Conservation (phyloP, 495 filamentous ascomycete species). For the Xylaria bambusicola region DNA sequence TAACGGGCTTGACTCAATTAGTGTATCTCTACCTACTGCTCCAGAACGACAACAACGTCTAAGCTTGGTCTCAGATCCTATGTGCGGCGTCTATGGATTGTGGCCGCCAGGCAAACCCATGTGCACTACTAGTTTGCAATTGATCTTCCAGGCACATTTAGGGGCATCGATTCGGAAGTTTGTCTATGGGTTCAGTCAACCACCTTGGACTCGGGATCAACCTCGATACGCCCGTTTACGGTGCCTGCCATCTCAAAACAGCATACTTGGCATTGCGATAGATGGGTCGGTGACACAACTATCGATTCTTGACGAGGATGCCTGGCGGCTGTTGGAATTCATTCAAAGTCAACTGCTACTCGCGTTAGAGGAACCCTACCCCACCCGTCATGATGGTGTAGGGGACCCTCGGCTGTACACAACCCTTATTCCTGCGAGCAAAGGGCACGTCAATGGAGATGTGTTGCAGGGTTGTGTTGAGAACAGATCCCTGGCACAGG, state of each 20-base stretch:
- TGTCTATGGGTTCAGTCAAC: slow-evolving; percentile 43
- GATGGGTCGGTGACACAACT: slow-evolving; percentile 68
- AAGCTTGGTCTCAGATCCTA: slow-evolving; percentile 48
- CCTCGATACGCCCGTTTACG: slow-evolving; percentile 32
- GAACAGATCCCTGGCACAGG: too few relatives aligned
- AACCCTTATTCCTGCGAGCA: too few relatives aligned
- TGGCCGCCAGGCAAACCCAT: slow-evolving; percentile 47
- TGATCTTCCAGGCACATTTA: slow-evolving; percentile 55
- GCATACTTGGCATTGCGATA: slow-evolving; percentile 63
- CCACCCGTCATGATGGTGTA: too few relatives aligned
- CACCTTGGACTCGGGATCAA: slow-evolving; percentile 35
- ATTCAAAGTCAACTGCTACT: too few relatives aligned
- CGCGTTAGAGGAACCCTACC: too few relatives aligned
- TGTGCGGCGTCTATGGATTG: slow-evolving; percentile 51
- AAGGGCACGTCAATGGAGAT: too few relatives aligned
- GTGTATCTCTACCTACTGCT: slow-evolving; percentile 30
- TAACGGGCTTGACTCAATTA: slow-evolving; percentile 41
- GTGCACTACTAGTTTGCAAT: slow-evolving; percentile 38
- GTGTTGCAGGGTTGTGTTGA: too few relatives aligned
- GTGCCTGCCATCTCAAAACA: slow-evolving; percentile 35
- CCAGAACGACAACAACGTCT: slow-evolving; percentile 30
- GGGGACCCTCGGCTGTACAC: too few relatives aligned
- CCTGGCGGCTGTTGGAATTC: slow-evolving; percentile 63
- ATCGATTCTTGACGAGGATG: slow-evolving; percentile 52
- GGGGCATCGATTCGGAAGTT: slow-evolving; percentile 53